Percentiles rank a stretch among this genome's conserved stretches.
Conservation (phyloP, 257 asterid species). For the Petunia axillaris region DNA sequence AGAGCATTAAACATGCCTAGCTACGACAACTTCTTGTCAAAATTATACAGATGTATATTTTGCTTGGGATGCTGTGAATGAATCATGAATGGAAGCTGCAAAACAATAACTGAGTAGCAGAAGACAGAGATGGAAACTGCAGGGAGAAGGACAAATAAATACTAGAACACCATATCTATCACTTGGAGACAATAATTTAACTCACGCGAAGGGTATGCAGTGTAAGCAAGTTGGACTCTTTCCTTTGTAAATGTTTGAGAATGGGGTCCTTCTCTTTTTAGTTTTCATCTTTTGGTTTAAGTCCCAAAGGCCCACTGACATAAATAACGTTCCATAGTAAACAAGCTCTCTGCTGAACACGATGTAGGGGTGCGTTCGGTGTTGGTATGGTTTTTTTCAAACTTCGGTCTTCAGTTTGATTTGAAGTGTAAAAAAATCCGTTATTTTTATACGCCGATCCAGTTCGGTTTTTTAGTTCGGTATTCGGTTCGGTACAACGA, state of each 20-base stretch:
- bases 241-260: constrained; percentile 22
- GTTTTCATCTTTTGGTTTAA: background rate
- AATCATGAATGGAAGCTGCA: background rate
- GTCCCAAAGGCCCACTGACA: constrained; percentile 18
- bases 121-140: constrained; percentile 26
- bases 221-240: constrained; percentile 24
- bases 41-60: background rate
- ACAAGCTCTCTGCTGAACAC: background rate
- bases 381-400: too few relatives aligned
- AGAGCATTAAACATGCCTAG: background rate
- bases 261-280: constrained; percentile 43
- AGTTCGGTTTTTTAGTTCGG: too few relatives aligned
- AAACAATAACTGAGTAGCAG: background rate
- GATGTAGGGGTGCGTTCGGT: too few relatives aligned
- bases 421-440: too few relatives aligned
- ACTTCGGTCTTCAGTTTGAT: too few relatives aligned
- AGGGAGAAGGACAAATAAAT: constrained; percentile 20
- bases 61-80: background rate
- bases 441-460: too few relatives aligned
- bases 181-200: constrained; percentile 41
- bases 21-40: background rate
- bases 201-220: constrained; percentile 59
- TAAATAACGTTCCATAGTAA: background rate
- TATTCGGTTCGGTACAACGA: too few relatives aligned
- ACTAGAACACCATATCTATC: background rate